These are phyloP conservation scores for Alternaria gaisen DNA, from an alignment of 2,329 filamentous ascomycete genomes.

Conservation along the genomic window DNA sequence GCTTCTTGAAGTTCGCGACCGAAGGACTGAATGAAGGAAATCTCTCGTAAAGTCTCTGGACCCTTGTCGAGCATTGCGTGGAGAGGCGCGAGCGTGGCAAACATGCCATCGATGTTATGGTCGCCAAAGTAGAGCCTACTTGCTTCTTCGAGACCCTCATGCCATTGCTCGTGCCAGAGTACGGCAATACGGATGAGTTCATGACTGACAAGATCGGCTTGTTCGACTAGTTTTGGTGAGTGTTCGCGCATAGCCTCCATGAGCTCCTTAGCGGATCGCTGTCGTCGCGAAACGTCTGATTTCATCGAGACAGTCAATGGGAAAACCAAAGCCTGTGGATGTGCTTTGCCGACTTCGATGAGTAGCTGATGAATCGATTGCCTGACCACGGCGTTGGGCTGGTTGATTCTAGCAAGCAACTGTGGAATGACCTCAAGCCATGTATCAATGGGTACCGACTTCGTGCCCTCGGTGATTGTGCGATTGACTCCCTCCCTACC, in stretches of 20 bases:
- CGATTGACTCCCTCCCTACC: slow-evolving; percentile 86
- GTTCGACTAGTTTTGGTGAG: slow-evolving; percentile 89
- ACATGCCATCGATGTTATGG: slow-evolving; percentile 98
- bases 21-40: slow-evolving; percentile 97
- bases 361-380: slow-evolving; percentile 91
- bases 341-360: slow-evolving; percentile 89
- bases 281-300: slow-evolving; percentile 84
- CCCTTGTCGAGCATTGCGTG: slow-evolving; percentile 91
- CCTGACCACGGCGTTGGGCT: slow-evolving; percentile 87
- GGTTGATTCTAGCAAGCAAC: slow-evolving; percentile 95
- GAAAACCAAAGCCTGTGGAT: slow-evolving; percentile 96
- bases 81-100: slow-evolving; percentile 85
- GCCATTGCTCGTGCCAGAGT: slow-evolving; percentile 98
- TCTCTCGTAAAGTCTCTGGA: slow-evolving; percentile 91
- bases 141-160: slow-evolving; percentile 96
- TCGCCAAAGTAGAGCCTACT: slow-evolving; percentile 97
- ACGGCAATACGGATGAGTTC: slow-evolving; percentile 97
- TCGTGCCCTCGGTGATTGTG: slow-evolving; percentile 88
- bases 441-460: slow-evolving; percentile 92
- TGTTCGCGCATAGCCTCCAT: slow-evolving; percentile 99
- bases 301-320: slow-evolving; percentile 98
- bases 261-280: slow-evolving; percentile 87
- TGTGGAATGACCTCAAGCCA: slow-evolving; percentile 99
- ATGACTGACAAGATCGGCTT: slow-evolving; percentile 93
- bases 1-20: slow-evolving; percentile 94